Evolutionary conservation across 2,329 filamentous ascomycete genomes (phyloP).

Genomic region (Purpureocillium takamizusanense): DNA sequence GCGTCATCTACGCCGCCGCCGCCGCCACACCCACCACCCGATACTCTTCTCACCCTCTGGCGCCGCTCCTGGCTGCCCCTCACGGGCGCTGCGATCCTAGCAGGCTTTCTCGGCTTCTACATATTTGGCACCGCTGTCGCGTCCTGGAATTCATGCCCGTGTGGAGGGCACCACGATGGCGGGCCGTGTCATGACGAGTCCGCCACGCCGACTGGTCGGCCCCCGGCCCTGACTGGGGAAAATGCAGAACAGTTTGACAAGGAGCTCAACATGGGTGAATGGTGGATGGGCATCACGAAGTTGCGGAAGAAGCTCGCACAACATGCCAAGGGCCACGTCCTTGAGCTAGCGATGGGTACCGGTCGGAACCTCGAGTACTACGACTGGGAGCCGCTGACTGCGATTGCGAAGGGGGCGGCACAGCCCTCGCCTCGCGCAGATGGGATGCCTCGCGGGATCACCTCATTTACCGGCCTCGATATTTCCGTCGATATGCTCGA

Average conservation of each 20-base stretch:
- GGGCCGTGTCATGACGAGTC: slow-evolving; percentile 21
- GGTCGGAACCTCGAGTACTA: slow-evolving; percentile 53
- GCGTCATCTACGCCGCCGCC: slow-evolving; percentile 11
- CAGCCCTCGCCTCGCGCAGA: slow-evolving; percentile 1
- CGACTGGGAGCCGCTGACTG: slow-evolving; percentile 38
- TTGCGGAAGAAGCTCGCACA: slow-evolving; percentile 40
- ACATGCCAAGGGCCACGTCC: slow-evolving; percentile 44
- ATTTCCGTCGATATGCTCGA: slow-evolving; percentile 52
- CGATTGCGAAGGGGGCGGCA: slow-evolving; percentile 8
- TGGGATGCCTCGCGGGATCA: slow-evolving; percentile 20
- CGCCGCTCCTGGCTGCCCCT: slow-evolving; percentile 33
- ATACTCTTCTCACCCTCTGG: slow-evolving; percentile 26
- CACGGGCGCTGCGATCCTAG: slow-evolving; percentile 35
- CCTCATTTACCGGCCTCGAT: slow-evolving; percentile 53
- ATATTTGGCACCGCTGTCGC: slow-evolving; percentile 29
- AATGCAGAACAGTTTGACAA: slow-evolving; percentile 49
- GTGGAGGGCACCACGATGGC: slow-evolving; percentile 3
- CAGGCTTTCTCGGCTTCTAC: slow-evolving; percentile 38
- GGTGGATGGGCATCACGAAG: slow-evolving; percentile 43
- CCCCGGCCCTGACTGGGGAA: slow-evolving; percentile 33
- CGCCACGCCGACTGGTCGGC: slow-evolving; percentile 36
- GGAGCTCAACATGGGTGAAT: slow-evolving; percentile 48
- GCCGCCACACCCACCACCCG: slow-evolving; percentile 12
- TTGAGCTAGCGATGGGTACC: slow-evolving; percentile 55
- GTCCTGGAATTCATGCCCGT: slow-evolving; percentile 18